Evolutionary conservation across 495 filamentous ascomycete species (phyloP), one percentile per base, ranked within the genome.

Genomic region (Rostrohypoxylon terebratum): DNA sequence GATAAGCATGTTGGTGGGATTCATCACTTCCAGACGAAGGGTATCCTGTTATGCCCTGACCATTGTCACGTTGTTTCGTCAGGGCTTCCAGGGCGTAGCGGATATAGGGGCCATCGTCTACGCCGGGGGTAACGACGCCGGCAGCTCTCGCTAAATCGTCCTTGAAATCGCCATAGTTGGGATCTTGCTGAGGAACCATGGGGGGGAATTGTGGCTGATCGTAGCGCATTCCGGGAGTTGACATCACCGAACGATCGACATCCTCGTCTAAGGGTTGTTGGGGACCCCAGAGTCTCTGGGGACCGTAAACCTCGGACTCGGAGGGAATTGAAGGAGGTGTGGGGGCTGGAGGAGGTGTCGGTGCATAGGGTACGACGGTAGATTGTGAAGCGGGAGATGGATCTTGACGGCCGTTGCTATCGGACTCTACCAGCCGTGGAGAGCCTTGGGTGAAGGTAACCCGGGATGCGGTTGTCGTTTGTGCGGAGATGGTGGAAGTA

Each of bases 41-140:
- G 47, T 71, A 59, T 72, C 47, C 66, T 11, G 77, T 79, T 74
- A 78, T 14, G 69, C 76, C 21, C 68, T 76, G 48, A 20, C 59
- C 63, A 20, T 78, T 62, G 31, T 79, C 76, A 16, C 73, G 77
- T 63, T 72, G 71, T 9, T 77, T 72, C 9, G 81, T 83, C 23
- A 86, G 73, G 36, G 82, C 83, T 54, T 86, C 82, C 59, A 86
- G 73, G 53, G 84, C 84, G 59, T 83, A 82, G 45, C 82, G 83
- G 63, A 86, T 80, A 51, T 81, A 84, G 0, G 84, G 83, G 0
- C 77, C 77, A 68, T 86, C 81, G 72, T 84, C 83, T 9, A 85
- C 78, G 16, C 84, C 84, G 0, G 84, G 84, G 7, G 84, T 86
- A 11, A 86, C 79, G 28, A 78, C 77, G 25, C 82, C 82, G 31